phyloP scores from a whole-genome alignment of 2,329 filamentous ascomycete genomes.

The Graphilbum ipis-grandicollis region DNA sequence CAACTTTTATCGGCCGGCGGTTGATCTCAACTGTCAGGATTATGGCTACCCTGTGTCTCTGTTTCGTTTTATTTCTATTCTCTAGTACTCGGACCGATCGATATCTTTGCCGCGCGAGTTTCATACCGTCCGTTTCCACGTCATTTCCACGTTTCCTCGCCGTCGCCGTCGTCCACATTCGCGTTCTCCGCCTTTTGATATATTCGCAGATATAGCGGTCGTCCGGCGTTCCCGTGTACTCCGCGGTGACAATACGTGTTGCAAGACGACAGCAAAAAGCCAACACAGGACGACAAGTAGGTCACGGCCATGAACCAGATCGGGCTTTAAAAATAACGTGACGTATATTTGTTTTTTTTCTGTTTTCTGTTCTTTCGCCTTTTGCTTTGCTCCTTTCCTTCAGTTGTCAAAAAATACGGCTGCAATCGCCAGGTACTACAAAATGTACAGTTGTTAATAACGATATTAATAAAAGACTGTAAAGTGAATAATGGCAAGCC shows the following conservation, averaged over 20 bases:
- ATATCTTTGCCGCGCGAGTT: background rate
- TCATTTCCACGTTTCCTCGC: background rate
- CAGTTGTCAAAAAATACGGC: background rate
- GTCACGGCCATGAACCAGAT: background rate
- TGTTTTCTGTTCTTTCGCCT: background rate
- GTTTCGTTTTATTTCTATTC: no score
- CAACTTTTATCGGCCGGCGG: no score
- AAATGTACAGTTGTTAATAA: no score
- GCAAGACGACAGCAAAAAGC: background rate
- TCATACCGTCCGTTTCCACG: background rate
- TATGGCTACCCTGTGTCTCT: no score
- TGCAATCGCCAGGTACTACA: background rate
- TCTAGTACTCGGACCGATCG: constrained; percentile 9
- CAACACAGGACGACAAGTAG: background rate
- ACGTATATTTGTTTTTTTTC: background rate
- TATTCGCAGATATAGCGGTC: background rate
- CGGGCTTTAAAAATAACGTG: constrained; percentile 1
- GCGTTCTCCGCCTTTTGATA: background rate
- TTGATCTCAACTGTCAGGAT: no score
- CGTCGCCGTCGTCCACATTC: background rate
- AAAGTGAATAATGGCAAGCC: no score
- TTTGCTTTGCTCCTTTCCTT: background rate
- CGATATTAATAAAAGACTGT: no score
- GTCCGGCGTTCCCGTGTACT: no score
- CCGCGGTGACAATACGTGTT: no score